phyloP scores from a whole-genome alignment of 768 basidiomycete species.

The Holtermanniella nyarrowii region DNA sequence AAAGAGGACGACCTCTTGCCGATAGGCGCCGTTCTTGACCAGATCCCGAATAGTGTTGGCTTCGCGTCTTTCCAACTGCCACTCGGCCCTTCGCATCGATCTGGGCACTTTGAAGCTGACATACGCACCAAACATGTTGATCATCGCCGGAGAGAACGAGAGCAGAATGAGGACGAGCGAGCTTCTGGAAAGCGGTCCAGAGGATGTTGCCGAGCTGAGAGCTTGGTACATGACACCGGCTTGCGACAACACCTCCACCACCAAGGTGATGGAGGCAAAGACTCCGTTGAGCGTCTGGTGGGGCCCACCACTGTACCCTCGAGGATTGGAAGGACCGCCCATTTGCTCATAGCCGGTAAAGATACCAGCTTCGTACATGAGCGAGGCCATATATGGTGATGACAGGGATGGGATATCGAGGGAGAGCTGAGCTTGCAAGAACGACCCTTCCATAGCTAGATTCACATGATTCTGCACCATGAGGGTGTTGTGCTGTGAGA shows the following conservation, averaged over 20 bases:
- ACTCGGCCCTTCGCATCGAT: background rate
- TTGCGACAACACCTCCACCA: conserved; percentile 4
- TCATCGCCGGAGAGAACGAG: conserved; percentile 9
- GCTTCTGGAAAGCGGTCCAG: background rate
- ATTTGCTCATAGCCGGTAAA: conserved; percentile 16
- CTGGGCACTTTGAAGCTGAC: background rate
- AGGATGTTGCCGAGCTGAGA: background rate
- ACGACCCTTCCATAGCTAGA: conserved; percentile 15
- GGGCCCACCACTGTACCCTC: background rate
- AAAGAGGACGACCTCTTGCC: conserved; percentile 73
- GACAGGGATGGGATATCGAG: conserved; percentile 25
- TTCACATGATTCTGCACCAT: conserved; percentile 15
- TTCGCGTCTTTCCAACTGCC: conserved; percentile 26
- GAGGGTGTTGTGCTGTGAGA: conserved; percentile 4
- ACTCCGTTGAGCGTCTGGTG: conserved; percentile 6
- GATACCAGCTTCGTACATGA: conserved; percentile 22
- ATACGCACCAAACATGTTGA: conserved; percentile 1
- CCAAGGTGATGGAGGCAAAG: conserved; percentile 4
- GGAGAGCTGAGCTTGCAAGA: conserved; percentile 20
- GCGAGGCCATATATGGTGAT: conserved; percentile 9
- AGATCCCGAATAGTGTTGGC: conserved; percentile 60
- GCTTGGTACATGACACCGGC: background rate
- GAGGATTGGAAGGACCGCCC: background rate
- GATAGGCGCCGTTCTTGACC: conserved; percentile 62
- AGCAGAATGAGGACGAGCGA: conserved; percentile 9